Base-by-base conservation (phyloP, 495 filamentous ascomycete genomes). In the Cercophora samala region DNA sequence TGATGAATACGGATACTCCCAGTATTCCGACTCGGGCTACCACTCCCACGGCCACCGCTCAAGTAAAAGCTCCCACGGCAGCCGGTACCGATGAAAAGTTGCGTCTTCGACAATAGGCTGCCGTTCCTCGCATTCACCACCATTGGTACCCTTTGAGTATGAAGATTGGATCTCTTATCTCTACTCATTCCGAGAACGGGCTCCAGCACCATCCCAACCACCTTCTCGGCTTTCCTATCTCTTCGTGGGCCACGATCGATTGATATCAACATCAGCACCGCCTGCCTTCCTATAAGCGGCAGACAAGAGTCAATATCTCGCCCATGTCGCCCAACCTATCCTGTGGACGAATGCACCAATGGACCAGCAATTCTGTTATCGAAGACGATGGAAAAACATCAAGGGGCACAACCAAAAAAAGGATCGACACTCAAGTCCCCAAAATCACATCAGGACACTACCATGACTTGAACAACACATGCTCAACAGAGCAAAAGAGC, bases 11-110 rank as follows among this genome's bases (percentile, higher is more conserved):
- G 37, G 65, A 8, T 53, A 72, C 2, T 72, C 74, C 13, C 72
- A 74, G 23, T 83, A 85, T 66, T 81, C 82, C 46, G 83, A 86
- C 72, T 84, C 83, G 23, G 83, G 83, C 54, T 84, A 85, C 72
- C 75, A 80, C 68, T 85, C 81, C 66, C 67, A 62, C 19, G 64
- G 75, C 19, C 21, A 53, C 62, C 74, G 76, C 26, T 85, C 84
- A 18, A 73, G 76, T 72, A 74, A 78, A 64, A 77, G 79, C 74
- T 83, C 79, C 0, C 69, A 71, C 55, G 62, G 68, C 54, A 56
- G 53, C n/a, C 76, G 77, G 56, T 77, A 80, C 64, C 77, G 83
- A 66, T 86, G 83, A 86, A 83, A 76, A 64, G 74, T 84, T 58
- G 66, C 79, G 81, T 85, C 82, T 82, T 83, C 80, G 79, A 76